These are phyloP conservation scores for Psidium friedrichsthalianum DNA, from an alignment of 345 rosid genomes.

Conservation along the genomic window DNA sequence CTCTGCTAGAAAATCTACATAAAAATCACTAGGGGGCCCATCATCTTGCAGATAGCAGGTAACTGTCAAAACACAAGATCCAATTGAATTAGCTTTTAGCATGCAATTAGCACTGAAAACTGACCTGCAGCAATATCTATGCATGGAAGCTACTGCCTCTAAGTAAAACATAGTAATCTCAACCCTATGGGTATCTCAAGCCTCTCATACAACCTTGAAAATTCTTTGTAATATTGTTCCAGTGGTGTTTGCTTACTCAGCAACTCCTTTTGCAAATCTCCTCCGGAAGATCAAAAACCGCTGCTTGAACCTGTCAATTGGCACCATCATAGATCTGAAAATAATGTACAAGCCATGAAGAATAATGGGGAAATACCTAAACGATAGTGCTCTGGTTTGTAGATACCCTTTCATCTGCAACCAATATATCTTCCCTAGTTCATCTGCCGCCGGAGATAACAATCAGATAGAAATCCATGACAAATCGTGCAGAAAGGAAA, in stretches of 20 bases:
- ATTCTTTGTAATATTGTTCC: slow-evolving; percentile 63
- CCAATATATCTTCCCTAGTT: slow-evolving; percentile 79
- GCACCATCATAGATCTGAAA: slow-evolving; percentile 3
- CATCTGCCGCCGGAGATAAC: slow-evolving; percentile 86
- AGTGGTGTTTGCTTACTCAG: slow-evolving; percentile 62
- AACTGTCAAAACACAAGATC: slow-evolving; percentile 30
- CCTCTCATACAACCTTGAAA: slow-evolving; percentile 40
- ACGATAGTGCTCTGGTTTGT: not conserved
- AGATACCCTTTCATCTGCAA: slow-evolving; percentile 83
- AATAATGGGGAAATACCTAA: not conserved
- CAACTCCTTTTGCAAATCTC: slow-evolving; percentile 75
- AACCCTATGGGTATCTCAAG: not conserved
- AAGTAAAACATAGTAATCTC: not conserved
- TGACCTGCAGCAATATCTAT: not conserved
- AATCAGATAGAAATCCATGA: slow-evolving; percentile 82
- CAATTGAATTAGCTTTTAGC: not conserved
- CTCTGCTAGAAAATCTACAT: slow-evolving; percentile 71
- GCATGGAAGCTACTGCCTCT: not conserved
- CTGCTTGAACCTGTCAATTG: slow-evolving; percentile 76
- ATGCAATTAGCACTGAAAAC: not conserved
- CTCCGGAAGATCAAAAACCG: slow-evolving; percentile 93
- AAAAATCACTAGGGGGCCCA: slow-evolving; percentile 70
- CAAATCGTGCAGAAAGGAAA: slow-evolving; percentile 74
- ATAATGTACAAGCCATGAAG: not conserved
- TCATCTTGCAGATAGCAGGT: slow-evolving; percentile 91